Evolutionary conservation across 2,329 filamentous ascomycete genomes (phyloP).

Genomic region (Nigrograna mackinnonii): DNA sequence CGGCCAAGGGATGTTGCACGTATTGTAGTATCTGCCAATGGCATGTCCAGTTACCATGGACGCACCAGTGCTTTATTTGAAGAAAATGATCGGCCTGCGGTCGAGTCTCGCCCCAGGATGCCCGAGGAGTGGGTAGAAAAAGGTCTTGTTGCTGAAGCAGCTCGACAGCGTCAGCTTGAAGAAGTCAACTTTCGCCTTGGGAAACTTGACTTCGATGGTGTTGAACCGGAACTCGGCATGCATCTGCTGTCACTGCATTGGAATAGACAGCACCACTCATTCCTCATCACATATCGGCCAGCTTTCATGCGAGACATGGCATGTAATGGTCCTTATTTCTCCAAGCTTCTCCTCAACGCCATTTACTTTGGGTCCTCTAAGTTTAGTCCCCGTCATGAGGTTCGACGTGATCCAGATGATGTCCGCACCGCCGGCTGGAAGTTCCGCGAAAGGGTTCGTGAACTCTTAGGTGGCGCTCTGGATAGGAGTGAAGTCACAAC

Average conservation of each 20-base stretch:
- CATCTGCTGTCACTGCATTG: conserved; percentile 57
- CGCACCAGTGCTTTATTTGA: conserved; percentile 56
- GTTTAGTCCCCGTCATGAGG: conserved; percentile 50
- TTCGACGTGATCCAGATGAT: conserved; percentile 51
- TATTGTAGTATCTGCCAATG: not conserved
- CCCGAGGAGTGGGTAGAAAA: conserved; percentile 48
- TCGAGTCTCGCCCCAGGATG: conserved; percentile 21
- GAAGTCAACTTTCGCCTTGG: conserved; percentile 49
- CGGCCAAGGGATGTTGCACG: not conserved
- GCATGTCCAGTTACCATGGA: conserved; percentile 51
- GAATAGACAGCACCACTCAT: conserved; percentile 57
- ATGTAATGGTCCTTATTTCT: conserved; percentile 59
- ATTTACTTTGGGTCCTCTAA: conserved; percentile 54
- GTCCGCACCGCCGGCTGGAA: conserved; percentile 53
- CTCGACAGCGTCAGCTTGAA: conserved; percentile 55
- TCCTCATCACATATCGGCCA: conserved; percentile 55
- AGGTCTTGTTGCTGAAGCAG: conserved; percentile 52
- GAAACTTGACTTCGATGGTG: conserved; percentile 59
- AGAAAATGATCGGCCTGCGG: conserved; percentile 30
- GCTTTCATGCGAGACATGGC: conserved; percentile 52
- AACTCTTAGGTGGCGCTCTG: conserved; percentile 51
- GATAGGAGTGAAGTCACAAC: conserved; percentile 58
- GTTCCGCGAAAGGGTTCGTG: conserved; percentile 51
- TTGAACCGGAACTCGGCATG: conserved; percentile 56
- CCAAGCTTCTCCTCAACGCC: conserved; percentile 59